Conservation (phyloP, 176 grass and related monocot genomes). For the Phragmites australis region DNA sequence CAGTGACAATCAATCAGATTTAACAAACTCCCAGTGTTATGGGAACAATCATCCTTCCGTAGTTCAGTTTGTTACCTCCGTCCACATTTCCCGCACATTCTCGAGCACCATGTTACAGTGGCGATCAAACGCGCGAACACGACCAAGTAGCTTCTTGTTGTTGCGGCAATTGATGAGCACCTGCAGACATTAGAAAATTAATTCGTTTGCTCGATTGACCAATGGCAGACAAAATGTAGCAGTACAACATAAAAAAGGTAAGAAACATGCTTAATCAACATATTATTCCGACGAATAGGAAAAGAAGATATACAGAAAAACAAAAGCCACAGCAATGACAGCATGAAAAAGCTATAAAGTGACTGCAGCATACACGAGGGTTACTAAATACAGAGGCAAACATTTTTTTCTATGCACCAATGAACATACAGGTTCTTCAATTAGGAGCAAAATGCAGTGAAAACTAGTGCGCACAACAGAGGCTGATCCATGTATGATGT, state of each 20-base stretch:
- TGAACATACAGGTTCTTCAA: background rate
- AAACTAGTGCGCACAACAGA: background rate
- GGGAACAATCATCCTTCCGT: background rate
- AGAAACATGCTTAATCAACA: background rate
- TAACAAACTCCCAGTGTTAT: background rate
- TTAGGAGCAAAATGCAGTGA: background rate
- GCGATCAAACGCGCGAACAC: constrained; percentile 77
- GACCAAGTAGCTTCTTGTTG: constrained; percentile 76
- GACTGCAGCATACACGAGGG: background rate
- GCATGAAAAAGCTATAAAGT: background rate
- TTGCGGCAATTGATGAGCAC: constrained; percentile 78
- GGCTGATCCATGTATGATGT: background rate
- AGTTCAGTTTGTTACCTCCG: constrained; percentile 51
- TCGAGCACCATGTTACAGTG: constrained; percentile 90
- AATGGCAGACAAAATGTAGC: background rate
- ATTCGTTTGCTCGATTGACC: background rate
- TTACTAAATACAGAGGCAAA: background rate
- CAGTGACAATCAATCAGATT: background rate
- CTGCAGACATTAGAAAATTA: constrained; percentile 21
- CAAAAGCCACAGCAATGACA: background rate
- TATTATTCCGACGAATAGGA: background rate
- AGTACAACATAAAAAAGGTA: background rate
- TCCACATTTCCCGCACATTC: constrained; percentile 83
- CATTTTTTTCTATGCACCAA: background rate
- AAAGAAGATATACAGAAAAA: background rate